A percentile compares a stretch with the other conserved stretches of the same genome.
Conservation (phyloP, 352 stramenopile genomes). For the Stramenopiles sp. region DNA sequence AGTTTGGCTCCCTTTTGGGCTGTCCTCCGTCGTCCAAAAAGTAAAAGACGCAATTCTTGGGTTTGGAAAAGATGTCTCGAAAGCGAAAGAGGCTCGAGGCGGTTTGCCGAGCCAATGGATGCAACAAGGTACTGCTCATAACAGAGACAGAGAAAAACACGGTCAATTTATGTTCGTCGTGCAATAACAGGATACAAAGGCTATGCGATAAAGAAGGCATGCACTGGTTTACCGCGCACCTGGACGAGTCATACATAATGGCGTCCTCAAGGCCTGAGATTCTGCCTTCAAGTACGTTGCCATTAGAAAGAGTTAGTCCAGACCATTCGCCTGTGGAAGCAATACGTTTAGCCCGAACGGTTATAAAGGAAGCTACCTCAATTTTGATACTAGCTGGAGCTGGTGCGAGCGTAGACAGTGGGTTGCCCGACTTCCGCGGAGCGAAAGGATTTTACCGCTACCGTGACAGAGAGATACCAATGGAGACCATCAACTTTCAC, state of each 20-base stretch:
- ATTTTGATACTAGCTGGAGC: not conserved
- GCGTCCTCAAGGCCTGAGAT: not conserved
- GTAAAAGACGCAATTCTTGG: too few species aligned
- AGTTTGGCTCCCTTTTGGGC: too few species aligned
- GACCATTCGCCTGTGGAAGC: not conserved
- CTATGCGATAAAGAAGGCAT: not conserved
- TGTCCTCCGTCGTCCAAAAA: too few species aligned
- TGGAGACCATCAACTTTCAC: not conserved
- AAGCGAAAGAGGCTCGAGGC: too few species aligned
- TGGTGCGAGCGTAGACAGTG: not conserved
- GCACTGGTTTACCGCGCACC: not conserved
- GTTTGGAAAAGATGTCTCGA: too few species aligned
- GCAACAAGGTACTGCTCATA: too few species aligned
- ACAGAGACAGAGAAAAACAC: too few species aligned
- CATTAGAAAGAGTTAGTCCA: not conserved
- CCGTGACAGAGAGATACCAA: not conserved
- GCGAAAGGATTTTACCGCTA: not conserved
- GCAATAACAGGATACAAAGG: not conserved
- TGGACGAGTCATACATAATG: not conserved
- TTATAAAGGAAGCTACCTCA: not conserved
- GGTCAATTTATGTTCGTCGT: not conserved
- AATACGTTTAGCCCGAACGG: not conserved
- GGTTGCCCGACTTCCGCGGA: not conserved
- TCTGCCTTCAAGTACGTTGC: not conserved
- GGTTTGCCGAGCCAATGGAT: too few species aligned